A percentile compares a stretch with the other conserved stretches of the same genome.
phyloP scores from a whole-genome alignment of 495 filamentous ascomycete species.

The Viridothelium virens region DNA sequence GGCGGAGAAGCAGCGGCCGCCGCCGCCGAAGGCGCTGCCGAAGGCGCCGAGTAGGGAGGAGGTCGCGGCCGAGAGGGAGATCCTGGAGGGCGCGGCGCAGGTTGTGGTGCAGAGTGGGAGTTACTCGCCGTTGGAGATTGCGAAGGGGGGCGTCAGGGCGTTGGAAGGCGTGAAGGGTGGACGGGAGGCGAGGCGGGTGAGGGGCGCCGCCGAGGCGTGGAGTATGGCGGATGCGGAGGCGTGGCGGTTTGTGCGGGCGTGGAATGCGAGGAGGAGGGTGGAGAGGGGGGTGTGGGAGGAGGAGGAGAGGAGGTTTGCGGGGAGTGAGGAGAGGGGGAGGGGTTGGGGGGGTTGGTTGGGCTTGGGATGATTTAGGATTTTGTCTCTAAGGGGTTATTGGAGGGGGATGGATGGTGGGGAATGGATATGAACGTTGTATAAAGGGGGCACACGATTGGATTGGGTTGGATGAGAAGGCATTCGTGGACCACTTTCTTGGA shows the following conservation, averaged over 20 bases:
- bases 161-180: slow-evolving; percentile 37
- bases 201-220: slow-evolving; percentile 75
- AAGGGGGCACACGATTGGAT: too few species aligned
- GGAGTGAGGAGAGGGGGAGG: slow-evolving; percentile 20
- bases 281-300: slow-evolving; percentile 64
- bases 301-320: slow-evolving; percentile 57
- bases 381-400: too few species aligned
- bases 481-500: too few species aligned
- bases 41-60: slow-evolving; percentile 44
- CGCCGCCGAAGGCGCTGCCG: slow-evolving; percentile 24
- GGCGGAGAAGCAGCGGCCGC: slow-evolving; percentile 29
- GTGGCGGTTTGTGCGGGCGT: slow-evolving; percentile 84
- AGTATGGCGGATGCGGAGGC: slow-evolving; percentile 87
- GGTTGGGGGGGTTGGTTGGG: slow-evolving; percentile 1
- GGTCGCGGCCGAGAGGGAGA: slow-evolving; percentile 49
- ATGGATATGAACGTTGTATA: too few species aligned
- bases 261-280: slow-evolving; percentile 47
- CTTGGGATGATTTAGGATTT: not conserved
- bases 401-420: too few species aligned
- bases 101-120: slow-evolving; percentile 16
- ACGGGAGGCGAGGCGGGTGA: slow-evolving; percentile 35
- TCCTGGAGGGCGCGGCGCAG: slow-evolving; percentile 49
- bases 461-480: too few species aligned
- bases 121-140: slow-evolving; percentile 39
- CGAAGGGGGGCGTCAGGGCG: slow-evolving; percentile 28